These are phyloP conservation scores for Colletotrichum tabaci DNA, from an alignment of 2,329 filamentous ascomycete genomes.

Conservation along the genomic window DNA sequence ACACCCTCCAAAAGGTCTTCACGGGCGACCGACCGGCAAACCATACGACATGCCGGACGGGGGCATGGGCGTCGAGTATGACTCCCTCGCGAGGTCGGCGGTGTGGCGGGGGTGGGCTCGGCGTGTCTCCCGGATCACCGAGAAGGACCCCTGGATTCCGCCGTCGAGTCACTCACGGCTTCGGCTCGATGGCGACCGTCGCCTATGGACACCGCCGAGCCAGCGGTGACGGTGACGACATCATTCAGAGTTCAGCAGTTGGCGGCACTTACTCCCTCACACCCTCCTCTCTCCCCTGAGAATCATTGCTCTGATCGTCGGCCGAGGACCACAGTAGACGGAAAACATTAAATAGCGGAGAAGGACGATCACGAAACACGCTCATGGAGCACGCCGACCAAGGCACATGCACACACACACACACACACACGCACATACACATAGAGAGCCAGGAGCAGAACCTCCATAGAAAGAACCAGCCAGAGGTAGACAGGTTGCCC, in stretches of 20 bases:
- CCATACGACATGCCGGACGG: background rate
- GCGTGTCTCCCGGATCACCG: constrained; percentile 32
- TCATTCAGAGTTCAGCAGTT: background rate
- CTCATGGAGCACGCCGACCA: background rate
- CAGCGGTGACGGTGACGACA: constrained; percentile 1
- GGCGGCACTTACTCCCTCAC: background rate
- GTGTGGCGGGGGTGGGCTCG: constrained; percentile 8
- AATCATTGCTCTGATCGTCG: background rate
- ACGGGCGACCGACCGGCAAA: background rate
- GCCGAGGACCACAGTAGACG: background rate
- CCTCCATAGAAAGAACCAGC: background rate
- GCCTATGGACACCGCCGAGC: background rate
- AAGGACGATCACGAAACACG: constrained; percentile 4
- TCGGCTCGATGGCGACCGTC: constrained; percentile 6
- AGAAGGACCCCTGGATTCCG: background rate
- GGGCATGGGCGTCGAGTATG: background rate
- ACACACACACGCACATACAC: background rate
- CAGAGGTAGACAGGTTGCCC: background rate
- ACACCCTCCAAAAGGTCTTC: background rate
- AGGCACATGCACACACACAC: background rate
- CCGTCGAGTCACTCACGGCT: background rate
- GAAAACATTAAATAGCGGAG: constrained; percentile 16
- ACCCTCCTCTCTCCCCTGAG: background rate
- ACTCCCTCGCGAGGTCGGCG: constrained; percentile 27
- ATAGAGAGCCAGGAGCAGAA: background rate